These are phyloP conservation scores for Amylostereum areolatum DNA, from an alignment of 1,284 basidiomycete genomes.

Conservation along the genomic window DNA sequence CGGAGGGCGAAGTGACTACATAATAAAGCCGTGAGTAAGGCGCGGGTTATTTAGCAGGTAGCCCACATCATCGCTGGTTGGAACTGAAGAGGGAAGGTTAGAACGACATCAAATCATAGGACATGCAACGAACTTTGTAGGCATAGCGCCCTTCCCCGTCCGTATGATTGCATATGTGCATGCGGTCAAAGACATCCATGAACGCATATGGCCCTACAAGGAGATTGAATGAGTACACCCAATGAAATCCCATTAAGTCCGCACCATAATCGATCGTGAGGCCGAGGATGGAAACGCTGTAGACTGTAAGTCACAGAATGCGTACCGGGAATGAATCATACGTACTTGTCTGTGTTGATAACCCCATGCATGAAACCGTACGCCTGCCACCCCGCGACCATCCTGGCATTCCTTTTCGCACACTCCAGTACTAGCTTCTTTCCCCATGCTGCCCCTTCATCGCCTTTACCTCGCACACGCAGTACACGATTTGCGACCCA, in stretches of 20 bases:
- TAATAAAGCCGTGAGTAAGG: conserved; percentile 7
- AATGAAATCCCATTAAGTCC: background rate
- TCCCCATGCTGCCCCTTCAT: conserved; percentile 56
- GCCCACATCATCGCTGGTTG: conserved; percentile 56
- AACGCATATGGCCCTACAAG: conserved; percentile 83
- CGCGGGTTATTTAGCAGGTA: background rate
- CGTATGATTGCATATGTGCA: conserved; percentile 92
- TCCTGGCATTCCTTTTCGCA: conserved; percentile 78
- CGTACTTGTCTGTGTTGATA: conserved; percentile 94
- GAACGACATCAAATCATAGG: conserved; percentile 13
- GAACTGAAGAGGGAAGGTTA: conserved; percentile 24
- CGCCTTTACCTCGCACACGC: conserved; percentile 25
- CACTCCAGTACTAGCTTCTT: conserved; percentile 71
- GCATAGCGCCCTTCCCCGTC: conserved; percentile 85
- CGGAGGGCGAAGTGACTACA: conserved; percentile 71
- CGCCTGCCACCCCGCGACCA: conserved; percentile 92
- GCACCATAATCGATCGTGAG: conserved; percentile 89
- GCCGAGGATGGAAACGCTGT: conserved; percentile 77
- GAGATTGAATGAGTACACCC: conserved; percentile 1
- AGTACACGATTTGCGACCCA: conserved; percentile 65
- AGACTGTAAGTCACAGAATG: conserved; percentile 10
- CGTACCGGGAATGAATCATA: conserved; percentile 1
- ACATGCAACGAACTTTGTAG: conserved; percentile 54
- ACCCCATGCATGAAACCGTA: conserved; percentile 93
- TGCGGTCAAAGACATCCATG: conserved; percentile 85